Evolutionary conservation across 2,329 filamentous ascomycete genomes (phyloP), one percentile per base, ranked within the genome.

Genomic region (Stachybotrys chartarum): DNA sequence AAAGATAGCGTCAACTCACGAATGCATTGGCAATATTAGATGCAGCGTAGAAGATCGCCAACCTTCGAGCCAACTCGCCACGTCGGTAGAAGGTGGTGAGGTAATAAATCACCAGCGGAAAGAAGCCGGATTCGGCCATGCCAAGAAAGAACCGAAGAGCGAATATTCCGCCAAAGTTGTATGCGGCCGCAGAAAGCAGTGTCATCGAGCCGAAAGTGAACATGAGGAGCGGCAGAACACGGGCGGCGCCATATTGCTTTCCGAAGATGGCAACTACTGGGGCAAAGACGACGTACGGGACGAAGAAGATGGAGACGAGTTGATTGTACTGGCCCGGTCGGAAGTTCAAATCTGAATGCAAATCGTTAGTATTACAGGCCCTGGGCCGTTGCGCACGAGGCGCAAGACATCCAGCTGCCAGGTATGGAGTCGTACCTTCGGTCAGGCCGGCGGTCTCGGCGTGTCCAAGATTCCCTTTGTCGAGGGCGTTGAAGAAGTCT

Each of bases 11-110:
- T 30, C 6, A 7, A 51, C 49, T 10, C 32, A 51, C 49, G 48
- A 78, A 78, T n/a, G 75, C 75, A 52, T 82, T 84, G 24, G 88
- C 88, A 56, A 92, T 87, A 63, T 87, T 88, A 30, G 81, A 85
- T 0, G 87, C 87, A 0, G 87, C 88, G 62, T 91, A 92, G 73
- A 91, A 91, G 59, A 90, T 72, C 52, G 86, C 86, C 2, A 62
- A 71, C 2, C 76, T 67, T 5, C 76, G 66, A 0, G 75, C 75
- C 1, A 78, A 65, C 56, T 78, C 75, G 35, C 73, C 73, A 24
- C 75, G 70, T 24, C 74, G 74, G 59, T 79, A 83, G 48, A 83
- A 82, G 0, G 79, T 70, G 0, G 79, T 70, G 66, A 76, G 62
- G 69, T 76, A 83, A 64, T 80, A 82, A 3, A 82, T 78, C 14